Evolutionary conservation across 495 filamentous ascomycete genomes (phyloP), one percentile per base, ranked within the genome.

Genomic region (Aspergillus cavernicola): DNA sequence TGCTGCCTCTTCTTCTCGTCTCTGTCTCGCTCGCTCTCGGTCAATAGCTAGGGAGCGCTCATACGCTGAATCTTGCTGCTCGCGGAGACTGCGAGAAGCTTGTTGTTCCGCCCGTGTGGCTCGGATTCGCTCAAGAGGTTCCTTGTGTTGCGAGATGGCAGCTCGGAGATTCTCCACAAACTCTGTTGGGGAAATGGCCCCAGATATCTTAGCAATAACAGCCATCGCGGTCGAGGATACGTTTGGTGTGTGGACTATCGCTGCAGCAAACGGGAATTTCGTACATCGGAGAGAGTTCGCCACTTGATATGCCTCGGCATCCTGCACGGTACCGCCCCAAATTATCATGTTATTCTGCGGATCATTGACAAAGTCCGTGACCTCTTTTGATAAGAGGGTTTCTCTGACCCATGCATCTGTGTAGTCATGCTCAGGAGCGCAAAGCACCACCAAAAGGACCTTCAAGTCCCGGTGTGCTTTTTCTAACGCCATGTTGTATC

Each of bases 401-500:
- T 92, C 82, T 10, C 80, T 80, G 44, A 93, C 84, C 73, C 92
- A 98, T n/a, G 81, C 74, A 19, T 79, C 78, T 3, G 89, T 97
- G 59, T 96, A 89, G 59, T 97, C 93, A 64, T 98, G 92, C 59
- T 97, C 95, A 0, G 92, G 89, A 1, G 90, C 90, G 13, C 96
- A 66, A 6, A 97, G 76, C 4, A 97, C 74, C 6, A 96, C 86
- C 9, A 97, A 64, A 2, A 98, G 73, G 64, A 95, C 95, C 57
- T 92, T 91, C 46, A 96, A 72, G n/a, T 97, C 89, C 51, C 79
- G 83, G 67, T 97, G 96, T 0, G 93, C 90, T 9, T 83, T 67
- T 62, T 98, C 93, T 47, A 95, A 76, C 0, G 90, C 89, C 66
- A 92, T 88, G 15, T 93, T 89, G 65, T 96, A 96, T 23, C 91